Evolutionary conservation across 352 stramenopile genomes (phyloP), one percentile per base, ranked within the genome.

Genomic region (Pythium pectinolyticum): DNA sequence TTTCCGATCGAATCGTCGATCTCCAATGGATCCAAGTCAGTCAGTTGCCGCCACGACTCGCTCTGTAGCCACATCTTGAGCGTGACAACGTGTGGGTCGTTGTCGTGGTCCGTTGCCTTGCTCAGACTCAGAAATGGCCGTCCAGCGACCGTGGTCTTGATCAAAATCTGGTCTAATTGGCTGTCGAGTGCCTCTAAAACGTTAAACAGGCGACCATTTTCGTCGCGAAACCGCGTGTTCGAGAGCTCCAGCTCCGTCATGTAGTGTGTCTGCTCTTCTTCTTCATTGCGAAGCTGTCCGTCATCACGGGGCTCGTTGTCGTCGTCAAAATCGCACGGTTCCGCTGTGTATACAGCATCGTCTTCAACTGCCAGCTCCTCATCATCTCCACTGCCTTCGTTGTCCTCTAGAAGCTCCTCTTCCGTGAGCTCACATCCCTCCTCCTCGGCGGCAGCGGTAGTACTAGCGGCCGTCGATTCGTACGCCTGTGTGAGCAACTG

Each of bases 51-150:
- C 63, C 63, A 70, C 3, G 56, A 57, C 25, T 85, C 78, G 35
- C 70, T 80, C 49, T 80, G 70, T 10, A 89, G 25, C 78, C 77
- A 89, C n/a, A 79, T 69, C 53, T 87, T 86, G 30, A 87, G 66
- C 4, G 77, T 68, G 35, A 72, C 56, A 19, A 43, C 32, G 41
- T 63, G 40, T 24, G 40, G 54, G 19, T 24, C 31, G 31, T 68
- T 35, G 1, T 35, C 39, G 43, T 64, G 64, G 8, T 53, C 31
- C 9, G 51, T 41, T 19, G 20, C 25, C 31, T 41, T 49, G 15
- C 45, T 37, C 17, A 82, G 72, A 30, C 63, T 70, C 41, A 85
- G 40, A 39, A 79, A 68, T 14, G 73, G 72, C 10, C 53, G 67
- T n/a, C 73, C 75, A 4, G 65, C 75, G 2, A 69, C 65, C 6